phyloP scores from a whole-genome alignment of 2,329 filamentous ascomycete genomes.

The Exophiala aquamarina region DNA sequence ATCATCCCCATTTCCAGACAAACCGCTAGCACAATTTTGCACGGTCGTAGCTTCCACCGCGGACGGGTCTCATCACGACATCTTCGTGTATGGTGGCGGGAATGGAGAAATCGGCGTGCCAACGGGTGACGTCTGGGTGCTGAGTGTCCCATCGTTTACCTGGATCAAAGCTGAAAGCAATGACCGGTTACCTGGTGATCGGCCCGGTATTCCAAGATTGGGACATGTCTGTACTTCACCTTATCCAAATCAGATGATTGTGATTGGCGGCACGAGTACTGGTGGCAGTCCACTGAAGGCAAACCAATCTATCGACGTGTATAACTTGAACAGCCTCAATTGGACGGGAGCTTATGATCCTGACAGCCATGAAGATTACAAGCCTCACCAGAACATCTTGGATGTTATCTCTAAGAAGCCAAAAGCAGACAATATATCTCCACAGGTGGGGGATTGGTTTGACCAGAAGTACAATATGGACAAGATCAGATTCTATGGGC shows the following conservation, averaged over 20 bases:
- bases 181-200: no score
- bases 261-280: constrained; percentile 33
- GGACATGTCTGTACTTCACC: constrained; percentile 34
- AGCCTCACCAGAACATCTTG: constrained; percentile 24
- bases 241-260: constrained; percentile 50
- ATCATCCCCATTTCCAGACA: constrained; percentile 38
- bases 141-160: constrained; percentile 33
- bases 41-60: constrained; percentile 38
- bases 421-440: constrained; percentile 4
- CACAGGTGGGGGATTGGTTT: constrained; percentile 47
- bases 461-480: constrained; percentile 58
- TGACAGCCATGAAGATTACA: constrained; percentile 30
- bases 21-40: constrained; percentile 38
- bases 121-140: constrained; percentile 28
- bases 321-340: constrained; percentile 35
- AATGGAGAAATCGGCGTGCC: constrained; percentile 15
- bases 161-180: constrained; percentile 29
- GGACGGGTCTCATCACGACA: constrained; percentile 35
- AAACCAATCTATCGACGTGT: constrained; percentile 46
- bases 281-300: neutral
- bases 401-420: constrained; percentile 33
- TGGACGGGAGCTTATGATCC: constrained; percentile 34
- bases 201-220: constrained; percentile 30
- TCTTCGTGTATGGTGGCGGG: constrained; percentile 35
- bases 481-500: constrained; percentile 54